phyloP scores from a whole-genome alignment of 2,329 filamentous ascomycete species.

The Pseudogymnoascus sp. region DNA sequence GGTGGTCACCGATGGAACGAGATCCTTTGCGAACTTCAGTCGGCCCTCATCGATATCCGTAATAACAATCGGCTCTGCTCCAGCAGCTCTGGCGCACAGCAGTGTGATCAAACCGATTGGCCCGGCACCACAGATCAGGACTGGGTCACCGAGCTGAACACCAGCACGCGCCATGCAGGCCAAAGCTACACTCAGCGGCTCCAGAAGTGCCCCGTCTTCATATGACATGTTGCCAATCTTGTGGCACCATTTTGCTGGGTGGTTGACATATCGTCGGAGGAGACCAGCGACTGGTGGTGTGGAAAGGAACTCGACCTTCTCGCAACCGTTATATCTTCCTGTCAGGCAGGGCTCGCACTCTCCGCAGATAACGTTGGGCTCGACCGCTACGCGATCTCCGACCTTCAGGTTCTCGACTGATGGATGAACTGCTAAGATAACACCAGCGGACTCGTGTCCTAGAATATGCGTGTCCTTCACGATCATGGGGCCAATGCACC shows the following conservation, averaged over 20 bases:
- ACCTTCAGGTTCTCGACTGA: conserved; percentile 71
- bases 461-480: conserved; percentile 84
- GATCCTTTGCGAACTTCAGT: conserved; percentile 73
- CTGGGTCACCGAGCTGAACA: conserved; percentile 75
- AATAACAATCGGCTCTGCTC: conserved; percentile 84
- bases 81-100: conserved; percentile 76
- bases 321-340: conserved; percentile 92
- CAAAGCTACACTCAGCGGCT: conserved; percentile 82
- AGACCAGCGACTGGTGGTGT: conserved; percentile 86
- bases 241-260: conserved; percentile 91
- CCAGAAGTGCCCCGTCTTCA: conserved; percentile 83
- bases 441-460: conserved; percentile 87
- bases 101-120: conserved; percentile 89
- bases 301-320: conserved; percentile 75
- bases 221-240: conserved; percentile 90
- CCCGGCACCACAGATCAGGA: conserved; percentile 85
- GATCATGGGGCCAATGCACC: conserved; percentile 93
- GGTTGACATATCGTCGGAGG: conserved; percentile 86
- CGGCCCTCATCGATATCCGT: conserved; percentile 89
- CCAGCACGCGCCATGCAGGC: conserved; percentile 80
- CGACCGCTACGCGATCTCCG: conserved; percentile 87
- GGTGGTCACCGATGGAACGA: conserved; percentile 72
- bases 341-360: conserved; percentile 85
- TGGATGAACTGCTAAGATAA: conserved; percentile 72
- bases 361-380: conserved; percentile 90